phyloP scores from a whole-genome alignment of 306 rosid genomes.

The Rosa chinensis region DNA sequence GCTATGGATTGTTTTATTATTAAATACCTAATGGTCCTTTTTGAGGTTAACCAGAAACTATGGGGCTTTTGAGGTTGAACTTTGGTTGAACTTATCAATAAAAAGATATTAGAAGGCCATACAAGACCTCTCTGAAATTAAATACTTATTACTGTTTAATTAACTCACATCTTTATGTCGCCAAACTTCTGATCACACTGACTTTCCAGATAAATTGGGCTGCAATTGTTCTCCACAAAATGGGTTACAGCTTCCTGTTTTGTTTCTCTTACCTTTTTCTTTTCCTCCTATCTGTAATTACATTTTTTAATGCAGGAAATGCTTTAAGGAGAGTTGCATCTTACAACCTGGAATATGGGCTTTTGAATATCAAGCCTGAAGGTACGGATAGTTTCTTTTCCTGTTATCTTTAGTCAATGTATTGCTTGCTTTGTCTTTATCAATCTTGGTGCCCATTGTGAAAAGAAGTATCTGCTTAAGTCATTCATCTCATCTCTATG shows the following conservation, averaged over 20 bases:
- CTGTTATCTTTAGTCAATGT: no score
- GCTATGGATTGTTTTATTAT: not conserved
- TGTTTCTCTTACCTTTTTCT: not conserved
- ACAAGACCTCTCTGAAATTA: constrained; percentile 18
- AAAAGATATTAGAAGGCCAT: constrained; percentile 16
- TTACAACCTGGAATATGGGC: constrained; percentile 10
- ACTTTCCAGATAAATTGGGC: constrained; percentile 22
- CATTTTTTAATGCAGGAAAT: not conserved
- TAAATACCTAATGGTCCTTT: constrained; percentile 18
- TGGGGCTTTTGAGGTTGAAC: constrained; percentile 25
- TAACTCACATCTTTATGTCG: constrained; percentile 18
- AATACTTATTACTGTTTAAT: not conserved
- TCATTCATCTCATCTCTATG: no score
- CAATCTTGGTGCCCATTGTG: no score
- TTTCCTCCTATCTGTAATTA: not conserved
- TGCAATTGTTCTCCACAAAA: constrained; percentile 18
- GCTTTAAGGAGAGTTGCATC: constrained; percentile 3
- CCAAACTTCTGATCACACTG: constrained; percentile 10
- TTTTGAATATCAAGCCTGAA: not conserved
- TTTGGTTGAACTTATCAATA: not conserved
- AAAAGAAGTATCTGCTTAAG: no score
- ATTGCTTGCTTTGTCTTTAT: no score
- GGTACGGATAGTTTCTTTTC: no score
- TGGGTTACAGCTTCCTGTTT: constrained; percentile 14
- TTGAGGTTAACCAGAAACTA: constrained; percentile 22